Conservation (phyloP, 106 monocot genomes). For the Dendrobium huoshanense region DNA sequence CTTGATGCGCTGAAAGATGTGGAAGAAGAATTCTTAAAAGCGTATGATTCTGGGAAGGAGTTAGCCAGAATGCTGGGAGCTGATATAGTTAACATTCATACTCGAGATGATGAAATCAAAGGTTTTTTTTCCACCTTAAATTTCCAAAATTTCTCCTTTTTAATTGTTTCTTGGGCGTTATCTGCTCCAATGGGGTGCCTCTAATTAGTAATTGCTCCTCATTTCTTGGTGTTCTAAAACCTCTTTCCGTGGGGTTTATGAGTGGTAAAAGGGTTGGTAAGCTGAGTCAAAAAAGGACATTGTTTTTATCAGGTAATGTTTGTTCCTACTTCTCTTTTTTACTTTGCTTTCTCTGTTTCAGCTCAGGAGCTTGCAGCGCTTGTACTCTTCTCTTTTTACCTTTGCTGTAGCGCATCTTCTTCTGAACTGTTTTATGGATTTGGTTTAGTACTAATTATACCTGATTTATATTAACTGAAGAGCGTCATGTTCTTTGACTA, state of each 20-base stretch:
- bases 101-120: slow-evolving; percentile 55
- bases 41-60: slow-evolving; percentile 86
- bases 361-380: too few relatives aligned
- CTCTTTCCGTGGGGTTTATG: neutral
- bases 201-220: neutral
- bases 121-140: slow-evolving; percentile 32
- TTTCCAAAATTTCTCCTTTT: neutral
- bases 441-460: neutral
- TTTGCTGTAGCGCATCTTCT: neutral
- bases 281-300: neutral
- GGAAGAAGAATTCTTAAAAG: slow-evolving; percentile 78
- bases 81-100: slow-evolving; percentile 20
- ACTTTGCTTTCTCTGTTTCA: neutral
- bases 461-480: neutral
- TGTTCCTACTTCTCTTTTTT: slow-evolving; percentile 1
- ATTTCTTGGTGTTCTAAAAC: neutral
- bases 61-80: slow-evolving; percentile 84
- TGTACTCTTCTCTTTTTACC: slow-evolving; percentile 4
- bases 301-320: neutral
- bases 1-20: slow-evolving; percentile 81
- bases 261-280: neutral
- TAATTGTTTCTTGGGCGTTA: neutral
- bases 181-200: neutral
- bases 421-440: neutral
- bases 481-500: too few relatives aligned